phyloP scores from a whole-genome alignment of 208 protist genomes.

The Novymonas esmeraldas region DNA sequence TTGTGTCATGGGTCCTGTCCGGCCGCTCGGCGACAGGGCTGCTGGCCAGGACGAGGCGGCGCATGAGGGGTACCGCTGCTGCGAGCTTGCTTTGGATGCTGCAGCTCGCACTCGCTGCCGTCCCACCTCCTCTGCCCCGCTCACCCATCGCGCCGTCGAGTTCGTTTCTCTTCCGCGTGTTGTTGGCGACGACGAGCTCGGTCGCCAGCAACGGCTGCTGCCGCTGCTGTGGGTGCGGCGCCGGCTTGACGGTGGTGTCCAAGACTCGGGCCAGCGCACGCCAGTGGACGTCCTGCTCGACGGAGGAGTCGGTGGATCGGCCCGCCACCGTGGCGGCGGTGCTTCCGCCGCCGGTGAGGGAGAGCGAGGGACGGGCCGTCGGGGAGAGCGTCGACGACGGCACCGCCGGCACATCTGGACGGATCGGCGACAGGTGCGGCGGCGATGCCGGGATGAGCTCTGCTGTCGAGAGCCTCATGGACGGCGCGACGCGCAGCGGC shows the following conservation, averaged over 20 bases:
- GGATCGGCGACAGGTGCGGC: neutral
- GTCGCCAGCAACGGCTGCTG: neutral
- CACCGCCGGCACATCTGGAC: neutral
- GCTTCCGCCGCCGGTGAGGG: neutral
- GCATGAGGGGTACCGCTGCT: neutral
- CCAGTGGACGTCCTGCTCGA: neutral
- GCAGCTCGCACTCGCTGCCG: neutral
- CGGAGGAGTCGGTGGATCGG: slow-evolving; percentile 1
- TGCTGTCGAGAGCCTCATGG: neutral
- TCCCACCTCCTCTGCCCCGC: too few relatives aligned
- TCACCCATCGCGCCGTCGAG: too few relatives aligned
- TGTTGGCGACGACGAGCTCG: neutral
- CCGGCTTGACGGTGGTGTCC: neutral
- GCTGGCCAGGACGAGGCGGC: neutral
- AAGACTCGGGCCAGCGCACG: neutral
- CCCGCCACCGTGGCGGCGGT: neutral
- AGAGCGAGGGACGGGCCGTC: neutral
- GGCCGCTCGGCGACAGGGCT: neutral
- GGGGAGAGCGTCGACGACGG: neutral
- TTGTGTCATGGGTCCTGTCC: neutral
- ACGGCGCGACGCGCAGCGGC: neutral
- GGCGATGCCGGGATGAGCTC: neutral
- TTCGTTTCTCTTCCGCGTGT: too few relatives aligned
- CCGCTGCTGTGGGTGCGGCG: neutral
- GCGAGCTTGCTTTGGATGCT: neutral